Base-by-base conservation (phyloP, 73 alveolate species). In the Symbiodinium natans region DNA sequence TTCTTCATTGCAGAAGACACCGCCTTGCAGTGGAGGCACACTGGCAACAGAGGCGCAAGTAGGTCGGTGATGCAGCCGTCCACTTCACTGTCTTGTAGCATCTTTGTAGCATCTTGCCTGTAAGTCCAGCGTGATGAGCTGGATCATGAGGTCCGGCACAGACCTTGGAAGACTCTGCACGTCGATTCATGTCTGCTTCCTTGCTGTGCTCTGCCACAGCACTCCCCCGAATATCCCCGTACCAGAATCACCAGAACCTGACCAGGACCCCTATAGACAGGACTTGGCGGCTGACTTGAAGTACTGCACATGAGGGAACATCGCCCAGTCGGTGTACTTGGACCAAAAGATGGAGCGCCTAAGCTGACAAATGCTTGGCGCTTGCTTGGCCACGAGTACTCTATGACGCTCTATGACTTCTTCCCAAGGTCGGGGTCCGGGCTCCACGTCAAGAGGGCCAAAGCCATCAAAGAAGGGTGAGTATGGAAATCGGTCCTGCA, bases 241-340 rank as follows among this genome's bases (percentile, higher is more conserved):
- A n/a, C n/a, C n/a, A n/a, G n/a, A n/a, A n/a, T n/a, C n/a, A n/a
- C n/a, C n/a, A n/a, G n/a, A n/a, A n/a, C n/a, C n/a, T n/a, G n/a
- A n/a, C n/a, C n/a, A n/a, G n/a, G n/a, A n/a, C n/a, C n/a, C n/a
- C n/a, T n/a, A n/a, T n/a, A 8, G 71, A 15, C 4, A 10, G 23
- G 27, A 52, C 71, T 52, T 29, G 23, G 71, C 71, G 6, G 71
- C 1, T 52, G 71, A 33, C 98, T 42, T 36, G 83, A 92, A 92
- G 98, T 92, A 92, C 92, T 92, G 98, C 80, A 92, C 59, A 8
- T 92, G 98, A 5, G 98, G 98, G 86, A 92, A 92, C 98, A 92
- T 92, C 83, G 98, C 98, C 98, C 98, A 92, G 63, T 92, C 98
- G 2, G 98, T 92, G 63, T 43, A 92, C 43, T 77, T 92, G 59